Evolutionary conservation across 1,284 basidiomycete species (phyloP).

Genomic region (Pseudomicrostroma phylloplanum): DNA sequence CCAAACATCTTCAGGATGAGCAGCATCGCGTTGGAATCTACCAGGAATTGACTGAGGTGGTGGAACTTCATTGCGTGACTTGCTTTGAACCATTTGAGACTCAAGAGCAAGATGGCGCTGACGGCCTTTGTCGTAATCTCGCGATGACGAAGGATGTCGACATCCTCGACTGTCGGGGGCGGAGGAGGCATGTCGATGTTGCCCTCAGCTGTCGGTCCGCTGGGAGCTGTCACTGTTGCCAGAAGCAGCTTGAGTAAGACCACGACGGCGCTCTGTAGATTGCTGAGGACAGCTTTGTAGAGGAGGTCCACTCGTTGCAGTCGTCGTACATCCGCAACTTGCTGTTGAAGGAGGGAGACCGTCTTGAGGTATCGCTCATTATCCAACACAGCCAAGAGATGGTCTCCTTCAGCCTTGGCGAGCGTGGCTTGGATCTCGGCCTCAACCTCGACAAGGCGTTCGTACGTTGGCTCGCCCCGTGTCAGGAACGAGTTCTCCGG

Average conservation of each 20-base stretch:
- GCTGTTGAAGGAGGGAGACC: slow-evolving; percentile 26
- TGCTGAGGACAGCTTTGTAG: slow-evolving; percentile 38
- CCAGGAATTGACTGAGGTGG: slow-evolving; percentile 83
- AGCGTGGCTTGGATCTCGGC: slow-evolving; percentile 32
- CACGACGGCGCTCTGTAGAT: slow-evolving; percentile 46
- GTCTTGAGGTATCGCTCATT: slow-evolving; percentile 28
- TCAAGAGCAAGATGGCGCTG: slow-evolving; percentile 82
- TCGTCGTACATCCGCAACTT: slow-evolving; percentile 38
- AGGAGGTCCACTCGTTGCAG: slow-evolving; percentile 41
- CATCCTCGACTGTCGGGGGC: slow-evolving; percentile 81
- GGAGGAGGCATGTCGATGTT: slow-evolving; percentile 53
- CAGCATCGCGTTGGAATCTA: slow-evolving; percentile 90
- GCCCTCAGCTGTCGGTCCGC: slow-evolving; percentile 28
- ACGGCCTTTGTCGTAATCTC: slow-evolving; percentile 97
- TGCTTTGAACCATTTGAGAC: slow-evolving; percentile 96
- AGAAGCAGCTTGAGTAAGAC: slow-evolving; percentile 48
- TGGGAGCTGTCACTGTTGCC: slow-evolving; percentile 45
- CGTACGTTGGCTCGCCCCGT: slow-evolving; percentile 38
- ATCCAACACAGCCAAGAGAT: slow-evolving; percentile 41
- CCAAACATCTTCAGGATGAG: slow-evolving; percentile 98
- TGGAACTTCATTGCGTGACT: slow-evolving; percentile 91
- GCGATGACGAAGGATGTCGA: slow-evolving; percentile 87
- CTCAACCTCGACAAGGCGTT: slow-evolving; percentile 39
- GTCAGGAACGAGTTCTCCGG: slow-evolving; percentile 26
- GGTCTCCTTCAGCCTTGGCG: slow-evolving; percentile 29